A percentile compares a stretch with the other conserved stretches of the same genome.
Conservation (phyloP, 257 asterid species). For the Leonotis leonurus region DNA sequence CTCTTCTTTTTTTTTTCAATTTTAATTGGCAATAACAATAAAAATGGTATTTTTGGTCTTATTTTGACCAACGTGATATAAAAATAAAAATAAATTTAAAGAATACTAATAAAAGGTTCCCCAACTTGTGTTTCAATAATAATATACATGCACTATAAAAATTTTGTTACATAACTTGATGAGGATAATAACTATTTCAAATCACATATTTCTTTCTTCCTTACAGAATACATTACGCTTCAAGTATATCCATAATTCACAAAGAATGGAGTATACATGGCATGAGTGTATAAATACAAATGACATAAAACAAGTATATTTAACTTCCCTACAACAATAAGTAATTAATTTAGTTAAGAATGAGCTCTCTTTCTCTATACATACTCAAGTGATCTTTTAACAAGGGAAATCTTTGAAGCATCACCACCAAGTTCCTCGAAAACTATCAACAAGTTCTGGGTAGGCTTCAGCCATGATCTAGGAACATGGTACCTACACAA, state of each 20-base stretch:
- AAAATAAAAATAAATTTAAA: no score
- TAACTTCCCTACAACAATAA: background rate
- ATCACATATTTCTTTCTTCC: background rate
- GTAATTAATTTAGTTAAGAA: background rate
- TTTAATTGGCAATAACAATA: background rate
- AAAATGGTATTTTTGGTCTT: background rate
- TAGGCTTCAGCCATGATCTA: conserved; percentile 77
- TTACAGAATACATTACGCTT: background rate
- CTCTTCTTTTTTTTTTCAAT: no score
- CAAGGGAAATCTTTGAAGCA: conserved; percentile 72
- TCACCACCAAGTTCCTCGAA: conserved; percentile 94
- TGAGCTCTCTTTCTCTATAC: conserved; percentile 23
- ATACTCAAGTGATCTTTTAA: conserved; percentile 44
- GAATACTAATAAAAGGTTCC: no score
- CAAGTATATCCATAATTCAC: conserved; percentile 13
- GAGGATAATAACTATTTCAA: background rate
- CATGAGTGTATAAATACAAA: background rate
- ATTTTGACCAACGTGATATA: background rate
- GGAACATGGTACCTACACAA: conserved; percentile 86
- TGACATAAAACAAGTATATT: background rate
- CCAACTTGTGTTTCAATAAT: no score
- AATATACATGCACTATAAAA: no score
- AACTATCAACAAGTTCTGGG: conserved; percentile 52
- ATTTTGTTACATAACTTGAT: no score
- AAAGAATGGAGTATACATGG: conserved; percentile 19